These are phyloP conservation scores for Zancudomyces culisetae DNA, from an alignment of 371 early-diverging fungal genomes.

Conservation along the genomic window DNA sequence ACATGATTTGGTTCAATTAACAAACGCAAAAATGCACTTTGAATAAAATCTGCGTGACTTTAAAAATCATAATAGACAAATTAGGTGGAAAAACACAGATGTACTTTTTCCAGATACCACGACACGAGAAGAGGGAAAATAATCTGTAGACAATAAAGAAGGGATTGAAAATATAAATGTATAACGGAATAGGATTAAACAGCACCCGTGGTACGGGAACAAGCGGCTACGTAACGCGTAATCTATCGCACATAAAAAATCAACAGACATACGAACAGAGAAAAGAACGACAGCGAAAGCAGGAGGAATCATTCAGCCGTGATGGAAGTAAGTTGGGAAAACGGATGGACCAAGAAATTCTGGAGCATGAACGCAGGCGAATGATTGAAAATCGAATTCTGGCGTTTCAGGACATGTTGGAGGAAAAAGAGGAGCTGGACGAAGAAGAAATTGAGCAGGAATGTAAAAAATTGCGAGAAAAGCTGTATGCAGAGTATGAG, in stretches of 20 bases:
- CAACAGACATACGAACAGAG: constrained; percentile 12
- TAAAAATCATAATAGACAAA: no score
- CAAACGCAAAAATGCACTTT: no score
- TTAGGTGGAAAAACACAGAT: no score
- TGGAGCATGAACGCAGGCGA: constrained; percentile 72
- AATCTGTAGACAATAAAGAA: no score
- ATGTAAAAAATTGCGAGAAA: constrained; percentile 29
- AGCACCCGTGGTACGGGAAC: constrained; percentile 87
- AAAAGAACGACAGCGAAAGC: neutral
- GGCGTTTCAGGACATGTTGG: constrained; percentile 54
- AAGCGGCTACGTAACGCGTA: constrained; percentile 86
- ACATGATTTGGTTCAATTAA: no score
- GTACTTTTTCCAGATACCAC: no score
- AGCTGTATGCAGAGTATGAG: constrained; percentile 31
- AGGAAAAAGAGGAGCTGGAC: constrained; percentile 25
- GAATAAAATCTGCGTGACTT: no score
- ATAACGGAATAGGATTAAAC: constrained; percentile 77
- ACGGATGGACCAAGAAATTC: constrained; percentile 42
- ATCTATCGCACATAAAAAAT: constrained; percentile 50
- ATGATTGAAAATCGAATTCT: constrained; percentile 71
- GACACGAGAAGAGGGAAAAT: no score
- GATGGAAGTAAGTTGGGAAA: neutral
- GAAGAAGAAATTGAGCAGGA: constrained; percentile 41
- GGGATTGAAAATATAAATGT: no score
- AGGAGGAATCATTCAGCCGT: neutral